Percentiles rank a stretch among this genome's conserved stretches.
These are phyloP conservation scores for Melastoma malabathricum DNA, from an alignment of 345 rosid genomes.

Conservation along the genomic window DNA sequence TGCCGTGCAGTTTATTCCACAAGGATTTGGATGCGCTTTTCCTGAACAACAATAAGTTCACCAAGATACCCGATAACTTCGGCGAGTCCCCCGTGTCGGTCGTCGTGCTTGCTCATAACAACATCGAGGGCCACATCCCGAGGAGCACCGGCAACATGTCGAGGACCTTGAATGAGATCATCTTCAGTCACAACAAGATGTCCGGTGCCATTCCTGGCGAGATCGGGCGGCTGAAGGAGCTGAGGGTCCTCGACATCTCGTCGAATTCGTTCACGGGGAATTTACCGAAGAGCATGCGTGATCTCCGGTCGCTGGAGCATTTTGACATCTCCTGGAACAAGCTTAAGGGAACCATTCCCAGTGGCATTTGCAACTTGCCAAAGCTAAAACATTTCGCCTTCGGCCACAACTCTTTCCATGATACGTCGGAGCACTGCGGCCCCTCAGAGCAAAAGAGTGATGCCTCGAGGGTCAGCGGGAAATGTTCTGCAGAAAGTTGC, in stretches of 20 bases:
- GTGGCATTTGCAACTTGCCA: conserved; percentile 30
- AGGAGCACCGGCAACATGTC: conserved; percentile 40
- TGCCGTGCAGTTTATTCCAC: conserved; percentile 38
- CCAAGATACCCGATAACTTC: conserved; percentile 28
- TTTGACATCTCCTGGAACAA: conserved; percentile 6
- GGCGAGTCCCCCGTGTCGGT: conserved; percentile 45
- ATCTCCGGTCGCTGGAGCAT: conserved; percentile 1
- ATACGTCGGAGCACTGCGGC: too few relatives aligned
- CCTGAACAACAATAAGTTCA: conserved; percentile 50
- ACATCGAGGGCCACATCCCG: conserved; percentile 49
- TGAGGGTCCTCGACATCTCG: conserved; percentile 34
- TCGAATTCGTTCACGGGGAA: conserved; percentile 31
- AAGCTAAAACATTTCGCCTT: conserved; percentile 34
- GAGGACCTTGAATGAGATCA: conserved; percentile 36
- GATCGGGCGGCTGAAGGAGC: conserved; percentile 37
- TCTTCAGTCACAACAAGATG: conserved; percentile 34
- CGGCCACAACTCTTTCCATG: conserved; percentile 31
- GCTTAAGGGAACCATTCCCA: conserved; percentile 35
- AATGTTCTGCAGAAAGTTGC: too few relatives aligned
- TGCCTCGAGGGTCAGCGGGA: too few relatives aligned
- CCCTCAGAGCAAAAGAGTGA: too few relatives aligned
- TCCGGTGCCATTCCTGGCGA: conserved; percentile 54
- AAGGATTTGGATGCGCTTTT: conserved; percentile 54
- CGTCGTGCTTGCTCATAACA: conserved; percentile 44
- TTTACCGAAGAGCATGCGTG: conserved; percentile 22